A percentile compares a stretch with the other conserved stretches of the same genome.
Conservation (phyloP, 192 early-diverging fungal species). For the Backusella circina region DNA sequence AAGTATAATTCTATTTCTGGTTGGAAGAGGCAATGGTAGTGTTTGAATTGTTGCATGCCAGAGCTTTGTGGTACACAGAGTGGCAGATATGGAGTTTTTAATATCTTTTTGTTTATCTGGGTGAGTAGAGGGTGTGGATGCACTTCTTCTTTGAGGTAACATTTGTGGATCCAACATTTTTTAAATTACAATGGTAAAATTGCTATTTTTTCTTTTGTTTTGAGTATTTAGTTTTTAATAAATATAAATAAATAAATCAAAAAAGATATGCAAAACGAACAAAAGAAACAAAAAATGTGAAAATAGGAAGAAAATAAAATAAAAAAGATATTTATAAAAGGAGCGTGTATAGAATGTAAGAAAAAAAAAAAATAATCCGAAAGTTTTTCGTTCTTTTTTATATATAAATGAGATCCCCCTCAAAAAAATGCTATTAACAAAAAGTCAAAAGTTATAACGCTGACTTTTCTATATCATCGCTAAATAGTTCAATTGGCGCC, state of each 20-base stretch:
- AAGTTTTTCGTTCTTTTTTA: neutral
- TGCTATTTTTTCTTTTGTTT: neutral
- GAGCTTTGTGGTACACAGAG: neutral
- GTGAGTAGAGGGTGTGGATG: neutral
- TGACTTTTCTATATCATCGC: neutral
- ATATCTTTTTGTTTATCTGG: neutral
- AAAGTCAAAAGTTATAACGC: neutral
- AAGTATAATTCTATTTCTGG: neutral
- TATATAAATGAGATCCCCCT: neutral
- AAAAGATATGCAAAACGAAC: neutral
- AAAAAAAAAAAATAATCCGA: constrained; percentile 11
- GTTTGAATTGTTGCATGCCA: neutral
- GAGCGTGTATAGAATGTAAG: neutral
- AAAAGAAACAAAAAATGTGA: neutral
- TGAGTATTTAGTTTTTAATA: neutral
- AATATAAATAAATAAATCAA: neutral
- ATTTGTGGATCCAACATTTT: neutral
- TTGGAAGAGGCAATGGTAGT: neutral
- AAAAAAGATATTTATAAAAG: constrained; percentile 7
- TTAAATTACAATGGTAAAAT: neutral
- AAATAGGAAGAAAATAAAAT: neutral
- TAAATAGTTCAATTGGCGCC: constrained; percentile 3
- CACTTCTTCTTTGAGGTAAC: neutral
- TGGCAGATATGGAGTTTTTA: neutral
- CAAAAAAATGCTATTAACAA: neutral